phyloP scores from a whole-genome alignment of 208 protist species.

The Crithidia bombi region DNA sequence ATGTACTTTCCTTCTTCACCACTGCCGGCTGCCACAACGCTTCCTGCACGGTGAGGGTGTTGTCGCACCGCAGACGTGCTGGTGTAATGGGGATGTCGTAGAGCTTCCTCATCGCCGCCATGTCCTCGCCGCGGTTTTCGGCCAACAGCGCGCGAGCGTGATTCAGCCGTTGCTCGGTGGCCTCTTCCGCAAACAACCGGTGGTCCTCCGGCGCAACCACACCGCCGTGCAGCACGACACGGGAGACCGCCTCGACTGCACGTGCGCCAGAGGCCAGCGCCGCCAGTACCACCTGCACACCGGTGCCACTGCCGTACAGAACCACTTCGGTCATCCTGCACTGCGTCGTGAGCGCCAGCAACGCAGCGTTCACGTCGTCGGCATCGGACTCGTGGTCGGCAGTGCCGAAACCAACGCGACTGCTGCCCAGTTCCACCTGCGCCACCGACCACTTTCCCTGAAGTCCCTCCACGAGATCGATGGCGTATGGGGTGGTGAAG shows the following conservation, averaged over 20 bases:
- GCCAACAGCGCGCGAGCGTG: slow-evolving; percentile 38
- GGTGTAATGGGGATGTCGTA: slow-evolving; percentile 82
- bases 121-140: slow-evolving; percentile 55
- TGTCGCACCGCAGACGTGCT: slow-evolving; percentile 46
- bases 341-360: slow-evolving; percentile 48
- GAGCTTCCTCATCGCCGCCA: slow-evolving; percentile 40
- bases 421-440: slow-evolving; percentile 69
- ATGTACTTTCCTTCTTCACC: slow-evolving; percentile 33
- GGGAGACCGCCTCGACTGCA: slow-evolving; percentile 41
- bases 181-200: slow-evolving; percentile 45
- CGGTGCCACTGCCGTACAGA: slow-evolving; percentile 77
- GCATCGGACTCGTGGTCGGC: slow-evolving; percentile 66
- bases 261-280: slow-evolving; percentile 42
- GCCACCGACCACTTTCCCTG: slow-evolving; percentile 53
- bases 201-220: slow-evolving; percentile 44
- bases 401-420: slow-evolving; percentile 54
- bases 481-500: slow-evolving; percentile 67
- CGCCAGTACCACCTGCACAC: slow-evolving; percentile 73
- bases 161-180: slow-evolving; percentile 34
- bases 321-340: slow-evolving; percentile 64
- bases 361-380: slow-evolving; percentile 75
- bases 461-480: slow-evolving; percentile 43
- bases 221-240: slow-evolving; percentile 72
- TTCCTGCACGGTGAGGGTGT: slow-evolving; percentile 73
- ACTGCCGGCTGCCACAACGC: slow-evolving; percentile 71